These are phyloP conservation scores for Botrytis porri DNA, from an alignment of 2,329 filamentous ascomycete species.

Conservation along the genomic window DNA sequence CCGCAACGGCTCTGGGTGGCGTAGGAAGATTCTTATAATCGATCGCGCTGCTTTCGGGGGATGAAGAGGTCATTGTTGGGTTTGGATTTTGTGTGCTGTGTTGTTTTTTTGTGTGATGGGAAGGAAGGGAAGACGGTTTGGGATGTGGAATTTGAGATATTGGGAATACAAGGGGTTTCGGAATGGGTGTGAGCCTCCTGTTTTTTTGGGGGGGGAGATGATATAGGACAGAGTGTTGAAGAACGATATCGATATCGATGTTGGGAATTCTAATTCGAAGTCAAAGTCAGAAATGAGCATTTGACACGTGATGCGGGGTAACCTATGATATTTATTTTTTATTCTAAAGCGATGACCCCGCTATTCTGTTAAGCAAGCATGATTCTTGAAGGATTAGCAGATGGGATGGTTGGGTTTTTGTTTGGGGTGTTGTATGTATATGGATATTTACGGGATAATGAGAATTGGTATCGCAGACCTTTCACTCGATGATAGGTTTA, in stretches of 20 bases:
- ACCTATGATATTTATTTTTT: not conserved
- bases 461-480: not conserved
- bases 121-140: too few species aligned
- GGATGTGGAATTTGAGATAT: not conserved
- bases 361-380: not conserved
- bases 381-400: not conserved
- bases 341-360: not conserved
- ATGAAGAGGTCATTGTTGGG: not conserved
- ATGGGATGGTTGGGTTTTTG: not conserved
- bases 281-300: too few species aligned
- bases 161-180: rapidly evolving
- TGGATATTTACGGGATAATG: not conserved
- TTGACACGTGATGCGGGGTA: constrained; percentile 7
- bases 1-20: constrained; percentile 53
- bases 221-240: not conserved
- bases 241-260: not conserved
- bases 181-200: not conserved
- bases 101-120: too few species aligned
- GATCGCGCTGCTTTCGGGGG: constrained; percentile 2
- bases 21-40: constrained; percentile 26
- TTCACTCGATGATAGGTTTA: not conserved
- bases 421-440: not conserved
- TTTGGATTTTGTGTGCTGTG: not conserved
- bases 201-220: too few species aligned
- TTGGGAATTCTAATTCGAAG: not conserved